Evolutionary conservation across 192 early-diverging fungal species (phyloP), one percentile per base, ranked within the genome.

Genomic region (Coemansia sp.): DNA sequence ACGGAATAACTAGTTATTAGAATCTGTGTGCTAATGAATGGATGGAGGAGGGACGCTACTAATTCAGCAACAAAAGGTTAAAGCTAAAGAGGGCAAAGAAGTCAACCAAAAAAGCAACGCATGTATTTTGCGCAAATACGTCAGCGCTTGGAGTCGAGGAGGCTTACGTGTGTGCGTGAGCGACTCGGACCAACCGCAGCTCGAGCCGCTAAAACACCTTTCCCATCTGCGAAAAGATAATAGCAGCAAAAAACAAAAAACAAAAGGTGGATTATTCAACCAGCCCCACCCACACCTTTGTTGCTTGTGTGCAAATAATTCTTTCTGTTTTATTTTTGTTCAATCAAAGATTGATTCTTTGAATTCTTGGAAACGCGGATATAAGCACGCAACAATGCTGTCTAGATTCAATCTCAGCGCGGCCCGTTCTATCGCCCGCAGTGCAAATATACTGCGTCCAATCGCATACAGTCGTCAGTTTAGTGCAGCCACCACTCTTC

Each of bases 361-460:
- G 24, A 53, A 53, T 53, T 11, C 7, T 4, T 7, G 11, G 24
- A 26, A 53, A 53, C 51, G 24, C 51, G 8, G 24, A 53, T 23
- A 6, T 2, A 23, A 53, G 24, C 8, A 26, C 51, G 12, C 24
- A 58, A 5, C 23, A 62, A 83, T 83, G 80, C 64, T 83, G 46
- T 61, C 72, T 26, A 77, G 64, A 73, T 67, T 79, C 62, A 71
- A 69, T 66, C 72, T 63, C 20, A 56, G 44, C 20, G 24, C 70
- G 43, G 21, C 43, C 18, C 41, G 38, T 30, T 45, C 57, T 15
- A 49, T 48, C 8, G 41, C 56, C 21, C 60, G n/a, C n/a, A 34
- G 16, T 58, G 64, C 63, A 48, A 49, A 10, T 12, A 36, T 38
- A 5, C 5, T 36, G 33, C 68, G 48, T 64, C 41, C 24, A 11